Evolutionary conservation across 192 early-diverging fungal species (phyloP), one percentile per base, ranked within the genome.

Genomic region (Coemansia sp.): DNA sequence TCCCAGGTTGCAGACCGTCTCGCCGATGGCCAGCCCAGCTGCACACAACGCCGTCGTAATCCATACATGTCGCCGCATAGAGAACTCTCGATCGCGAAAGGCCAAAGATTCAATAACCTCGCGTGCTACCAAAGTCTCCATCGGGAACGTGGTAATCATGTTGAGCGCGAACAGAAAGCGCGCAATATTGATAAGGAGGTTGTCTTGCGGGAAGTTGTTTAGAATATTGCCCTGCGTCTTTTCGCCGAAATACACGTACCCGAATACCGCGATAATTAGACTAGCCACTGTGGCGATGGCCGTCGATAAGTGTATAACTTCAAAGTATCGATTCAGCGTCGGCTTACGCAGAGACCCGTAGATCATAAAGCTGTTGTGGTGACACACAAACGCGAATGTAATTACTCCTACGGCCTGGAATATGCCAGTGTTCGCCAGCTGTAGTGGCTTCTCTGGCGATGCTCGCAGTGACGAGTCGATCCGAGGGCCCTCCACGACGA

Each of bases 361-460:
- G 59, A 97, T 97, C 72, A 97, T 84, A 69, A 96, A 94, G 39
- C 91, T 93, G 75, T 96, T 97, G 81, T 97, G 95, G 71, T 97
- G 95, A 67, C 95, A 97, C 24, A 97, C 95, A 85, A 95, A 97
- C 1, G 95, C 94, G 84, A 96, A 96, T 67, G 92, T 94, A 11
- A 96, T 95, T 3, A 96, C 92, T 2, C 92, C 93, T 42, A 96
- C 90, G 0, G 93, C 90, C 64, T 92, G 91, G 64, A 91, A 90
- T n/a, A 90, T 64, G 24, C 86, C 89, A 1, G 78, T 73, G n/a
- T 88, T 90, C 61, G 31, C 68, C 27, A 85, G 59, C 32, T 53
- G 44, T 10, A 85, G 42, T 8, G 78, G 75, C 36, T 61, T 53
- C 1, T 48, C 78, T 0, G 78, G 78, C 10, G 60, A 74, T 1